phyloP scores from a whole-genome alignment of 192 early-diverging fungal species.

The Gonapodya sp. region DNA sequence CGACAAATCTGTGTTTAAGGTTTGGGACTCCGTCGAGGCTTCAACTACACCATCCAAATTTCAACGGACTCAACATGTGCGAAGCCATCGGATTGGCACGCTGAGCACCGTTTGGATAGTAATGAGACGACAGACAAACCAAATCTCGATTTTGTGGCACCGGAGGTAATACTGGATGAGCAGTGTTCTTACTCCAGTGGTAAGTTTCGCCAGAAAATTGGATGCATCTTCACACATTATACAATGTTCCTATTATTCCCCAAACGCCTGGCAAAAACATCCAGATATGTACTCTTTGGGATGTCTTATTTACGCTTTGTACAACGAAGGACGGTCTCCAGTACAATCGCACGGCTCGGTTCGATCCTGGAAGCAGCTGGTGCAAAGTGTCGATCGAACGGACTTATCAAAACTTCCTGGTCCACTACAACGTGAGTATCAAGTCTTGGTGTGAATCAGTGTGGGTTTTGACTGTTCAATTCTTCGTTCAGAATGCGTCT shows the following conservation, averaged over 20 bases:
- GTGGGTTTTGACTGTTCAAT: background rate
- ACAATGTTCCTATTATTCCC: constrained; percentile 5
- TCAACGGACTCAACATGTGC: background rate
- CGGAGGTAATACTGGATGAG: constrained; percentile 59
- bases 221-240: background rate
- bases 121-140: constrained; percentile 24
- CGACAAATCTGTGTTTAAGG: too few species aligned
- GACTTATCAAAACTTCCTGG: constrained; percentile 37
- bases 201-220: constrained; percentile 10
- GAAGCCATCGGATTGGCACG: background rate
- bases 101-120: background rate
- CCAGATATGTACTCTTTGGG: constrained; percentile 58
- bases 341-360: constrained; percentile 53
- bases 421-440: constrained; percentile 34
- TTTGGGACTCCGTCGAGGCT: background rate
- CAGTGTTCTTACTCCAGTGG: constrained; percentile 38
- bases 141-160: constrained; percentile 54
- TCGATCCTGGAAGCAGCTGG: constrained; percentile 48
- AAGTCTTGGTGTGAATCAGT: background rate
- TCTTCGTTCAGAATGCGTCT: constrained; percentile 30
- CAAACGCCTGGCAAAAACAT: too few species aligned
- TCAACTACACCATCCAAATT: background rate
- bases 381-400: constrained; percentile 30
- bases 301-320: constrained; percentile 61
- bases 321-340: constrained; percentile 56